phyloP scores from a whole-genome alignment of 2,329 filamentous ascomycete species.

The Colletotrichum horii region DNA sequence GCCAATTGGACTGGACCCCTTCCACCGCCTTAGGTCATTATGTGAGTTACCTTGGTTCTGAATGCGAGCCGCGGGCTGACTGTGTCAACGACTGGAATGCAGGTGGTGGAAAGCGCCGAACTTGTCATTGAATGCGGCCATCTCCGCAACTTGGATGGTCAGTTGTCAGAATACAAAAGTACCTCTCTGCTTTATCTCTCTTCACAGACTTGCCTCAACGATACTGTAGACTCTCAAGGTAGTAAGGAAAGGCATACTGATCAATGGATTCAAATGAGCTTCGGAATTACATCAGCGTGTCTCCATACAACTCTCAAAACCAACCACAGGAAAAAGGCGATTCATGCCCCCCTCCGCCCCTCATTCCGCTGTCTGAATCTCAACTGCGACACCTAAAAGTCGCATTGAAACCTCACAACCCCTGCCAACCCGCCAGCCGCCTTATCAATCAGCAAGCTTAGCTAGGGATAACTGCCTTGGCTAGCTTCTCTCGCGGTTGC shows the following conservation, averaged over 20 bases:
- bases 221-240: background rate
- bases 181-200: background rate
- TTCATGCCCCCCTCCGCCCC: background rate
- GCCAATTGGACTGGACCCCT: slow-evolving; percentile 8
- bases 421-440: background rate
- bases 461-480: background rate
- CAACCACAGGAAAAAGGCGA: background rate
- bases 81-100: background rate
- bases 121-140: background rate
- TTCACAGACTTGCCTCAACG: background rate
- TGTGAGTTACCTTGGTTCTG: background rate
- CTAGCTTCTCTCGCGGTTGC: background rate
- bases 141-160: background rate
- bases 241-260: background rate
- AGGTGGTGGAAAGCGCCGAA: background rate
- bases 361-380: background rate
- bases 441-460: slow-evolving; percentile 13
- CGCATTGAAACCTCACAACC: slow-evolving; percentile 7
- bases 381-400: slow-evolving; percentile 7
- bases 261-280: background rate
- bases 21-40: background rate
- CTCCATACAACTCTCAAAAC: background rate
- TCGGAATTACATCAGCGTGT: background rate
- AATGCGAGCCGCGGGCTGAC: background rate
- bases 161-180: background rate